Base-by-base conservation (phyloP, 2,329 filamentous ascomycete species). In the Gyromitra esculenta region DNA sequence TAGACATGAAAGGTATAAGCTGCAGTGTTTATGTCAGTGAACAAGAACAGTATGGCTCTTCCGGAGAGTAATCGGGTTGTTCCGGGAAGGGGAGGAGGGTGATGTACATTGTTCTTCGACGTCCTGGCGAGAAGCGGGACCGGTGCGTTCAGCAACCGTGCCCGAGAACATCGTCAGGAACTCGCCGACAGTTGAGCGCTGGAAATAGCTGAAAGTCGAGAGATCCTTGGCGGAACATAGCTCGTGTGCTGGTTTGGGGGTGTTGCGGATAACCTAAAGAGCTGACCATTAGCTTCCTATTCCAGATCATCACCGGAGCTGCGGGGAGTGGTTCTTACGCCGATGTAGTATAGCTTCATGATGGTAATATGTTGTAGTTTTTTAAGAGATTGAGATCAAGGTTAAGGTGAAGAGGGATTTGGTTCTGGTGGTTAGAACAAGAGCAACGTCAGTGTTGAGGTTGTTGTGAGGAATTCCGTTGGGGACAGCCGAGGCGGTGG, bases 271-370 rank as follows among this genome's bases (percentile, higher is more conserved):
- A 84, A 97, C 89, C 93, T 96, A 82, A 78, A 78, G 74, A 79
- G 80, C 80, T 81, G 75, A 75, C 80, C 80, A 82, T 80, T 81
- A 81, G 79, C 80, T 54, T 52, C 39, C 37, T 39, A 41, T 65
- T 62, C 31, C 50, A n/a, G 35, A 5, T n/a, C 45, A 18, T n/a
- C 25, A 31, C 25, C 25, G 4, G 25, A 4, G 37, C 79, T 80
- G 78, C 69, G 75, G 75, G 65, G 79, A 77, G 78, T 77, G 50
- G 67, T 78, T 83, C 90, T 79, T 90, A 96, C 93, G 81, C 92
- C 93, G 83, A 96, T 93, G 85, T 96, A 96, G 84, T 92, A 88
- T 84, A 96, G 86, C 89, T 94, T 95, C 92, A 95, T 95, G 83
- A 81, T 90, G 85, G 37, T 25, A 83, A 83, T 59, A 39, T 8